Percentiles rank a stretch among this genome's conserved stretches.
Evolutionary conservation across 352 stramenopile species (phyloP).

Genomic region (Phytophthora sp.): DNA sequence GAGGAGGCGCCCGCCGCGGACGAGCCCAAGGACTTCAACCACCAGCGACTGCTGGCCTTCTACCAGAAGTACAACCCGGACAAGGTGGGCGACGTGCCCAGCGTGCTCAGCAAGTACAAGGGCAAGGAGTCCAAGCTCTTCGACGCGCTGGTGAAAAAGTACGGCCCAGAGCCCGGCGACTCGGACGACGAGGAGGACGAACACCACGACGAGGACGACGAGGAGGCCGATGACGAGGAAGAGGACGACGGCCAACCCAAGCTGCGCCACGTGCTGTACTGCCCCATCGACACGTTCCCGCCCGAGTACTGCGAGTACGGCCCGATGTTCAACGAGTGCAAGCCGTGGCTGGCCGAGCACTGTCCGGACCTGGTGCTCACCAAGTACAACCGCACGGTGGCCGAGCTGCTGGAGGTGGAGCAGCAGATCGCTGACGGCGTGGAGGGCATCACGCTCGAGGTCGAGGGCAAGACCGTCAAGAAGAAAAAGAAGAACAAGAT

Average conservation of each 20-base stretch:
- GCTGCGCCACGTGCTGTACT: slow-evolving; percentile 75
- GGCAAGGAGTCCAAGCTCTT: slow-evolving; percentile 84
- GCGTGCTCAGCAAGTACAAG: slow-evolving; percentile 79
- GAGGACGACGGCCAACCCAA: slow-evolving; percentile 49
- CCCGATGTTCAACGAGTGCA: slow-evolving; percentile 85
- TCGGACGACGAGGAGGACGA: slow-evolving; percentile 75
- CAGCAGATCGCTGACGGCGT: slow-evolving; percentile 81
- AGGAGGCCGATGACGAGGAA: slow-evolving; percentile 50
- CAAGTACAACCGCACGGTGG: slow-evolving; percentile 88
- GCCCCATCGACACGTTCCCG: slow-evolving; percentile 83
- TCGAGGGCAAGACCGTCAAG: slow-evolving; percentile 71
- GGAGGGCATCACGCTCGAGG: slow-evolving; percentile 77
- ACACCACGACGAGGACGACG: slow-evolving; percentile 41
- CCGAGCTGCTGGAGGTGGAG: slow-evolving; percentile 77
- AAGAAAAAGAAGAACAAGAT: slow-evolving; percentile 90
- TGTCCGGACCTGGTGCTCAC: slow-evolving; percentile 72
- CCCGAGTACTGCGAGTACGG: slow-evolving; percentile 89
- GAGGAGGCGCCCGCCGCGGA: slow-evolving; percentile 16
- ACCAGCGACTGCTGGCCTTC: slow-evolving; percentile 72
- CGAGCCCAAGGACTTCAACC: slow-evolving; percentile 59
- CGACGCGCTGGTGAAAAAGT: slow-evolving; percentile 84
- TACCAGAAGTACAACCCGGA: slow-evolving; percentile 87
- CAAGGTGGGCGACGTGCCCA: slow-evolving; percentile 70
- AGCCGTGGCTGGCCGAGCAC: slow-evolving; percentile 80
- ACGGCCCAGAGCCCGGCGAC: slow-evolving; percentile 80